Evolutionary conservation across 345 rosid species (phyloP), one percentile per base, ranked within the genome.

Genomic region (Boechera retrofracta): DNA sequence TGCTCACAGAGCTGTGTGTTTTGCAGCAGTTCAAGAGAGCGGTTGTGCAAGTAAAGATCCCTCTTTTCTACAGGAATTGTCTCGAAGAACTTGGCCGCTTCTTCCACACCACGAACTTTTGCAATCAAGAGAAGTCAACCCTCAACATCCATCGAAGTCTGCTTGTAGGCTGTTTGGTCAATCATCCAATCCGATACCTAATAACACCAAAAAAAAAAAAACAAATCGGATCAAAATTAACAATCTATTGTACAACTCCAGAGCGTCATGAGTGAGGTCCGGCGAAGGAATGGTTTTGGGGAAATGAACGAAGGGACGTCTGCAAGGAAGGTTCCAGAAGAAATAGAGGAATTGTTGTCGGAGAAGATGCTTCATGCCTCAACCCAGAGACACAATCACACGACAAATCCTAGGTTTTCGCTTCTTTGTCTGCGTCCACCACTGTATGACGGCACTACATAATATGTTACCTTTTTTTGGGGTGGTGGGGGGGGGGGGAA

Each of bases 111-210:
- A 49, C 33, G 74, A 35, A 86, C 84, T 75, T 82, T 82, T 0
- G 83, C 70, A 75, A 86, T 78, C 77, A 89, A 67, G 67, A 81
- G 85, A 51, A 89, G 78, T 51, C 65, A 79, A 55, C 73, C 28
- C 28, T 85, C 91, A 58, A 82, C 44, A 16, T 86, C 88, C 26
- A 56, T 80, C 10, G 52, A 29, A 18, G 77, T 52, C 21, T 74
- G 60, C 4, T 10, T 24, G 71, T 57, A 67, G 2, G 36, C 48
- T 72, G 52, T 55, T 59, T 74, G 74, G 3, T 72, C 78, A 18
- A 36, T 59, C 81, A 85, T 81, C 86, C 83, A 88, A 31, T 84
- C 82, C 3, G 90, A 84, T 15, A 86, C 36, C 93, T 86, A 26
- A 7, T 12, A 3, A 44, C 12, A 26, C 12, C 5, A 5, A 47